Base-by-base conservation (phyloP, 805 yeast genomes). In the Priceomyces castillae region DNA sequence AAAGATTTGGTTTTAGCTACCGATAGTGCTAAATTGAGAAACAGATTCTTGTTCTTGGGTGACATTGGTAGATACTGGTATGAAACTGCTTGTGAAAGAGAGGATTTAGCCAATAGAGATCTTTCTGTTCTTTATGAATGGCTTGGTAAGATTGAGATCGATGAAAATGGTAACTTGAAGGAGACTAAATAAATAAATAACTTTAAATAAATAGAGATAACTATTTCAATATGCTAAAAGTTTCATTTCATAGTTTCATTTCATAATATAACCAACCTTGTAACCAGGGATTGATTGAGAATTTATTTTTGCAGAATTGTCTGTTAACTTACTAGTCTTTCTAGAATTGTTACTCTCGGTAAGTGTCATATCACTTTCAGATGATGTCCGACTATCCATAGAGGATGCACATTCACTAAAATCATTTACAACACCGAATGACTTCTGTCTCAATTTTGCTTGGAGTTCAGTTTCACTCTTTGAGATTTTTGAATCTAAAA, bases 1-100 rank as follows among this genome's bases (percentile, higher is more conserved):
- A 70, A 70, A 48, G 75, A 70, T 50, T 65, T 70, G 57, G 71
- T 67, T 3, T 64, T 70, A 47, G 75, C 75, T 26, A 67, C 72
- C 16, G 58, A 61, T 34, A 54, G 66, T 46, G 75, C 75, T 19
- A 55, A 56, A 20, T 39, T 45, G n/a, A 58, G 61, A 39, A 48
- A 63, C 43, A 54, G 74, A 36, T 65, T 61, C 44, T 65, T 69
- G 50, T 69, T 48, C 43, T 48, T 61, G 48, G 76, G 74, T 23
- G 75, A 67, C 35, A 53, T 63, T 18, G 57, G 71, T 26, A 63
- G 57, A 52, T 54, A 61, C 34, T 69, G 73, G 73, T 70, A 70
- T 46, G 69, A 69, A 44, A 64, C 61, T 48, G 76, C 76, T 3
- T 69, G 74, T 43, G 72, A 70, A 49, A 50, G 67, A 12, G 64